A percentile compares a stretch with the other conserved stretches of the same genome.
These are phyloP conservation scores for Neofusicoccum parvum DNA, from an alignment of 2,329 filamentous ascomycete genomes.

Conservation along the genomic window DNA sequence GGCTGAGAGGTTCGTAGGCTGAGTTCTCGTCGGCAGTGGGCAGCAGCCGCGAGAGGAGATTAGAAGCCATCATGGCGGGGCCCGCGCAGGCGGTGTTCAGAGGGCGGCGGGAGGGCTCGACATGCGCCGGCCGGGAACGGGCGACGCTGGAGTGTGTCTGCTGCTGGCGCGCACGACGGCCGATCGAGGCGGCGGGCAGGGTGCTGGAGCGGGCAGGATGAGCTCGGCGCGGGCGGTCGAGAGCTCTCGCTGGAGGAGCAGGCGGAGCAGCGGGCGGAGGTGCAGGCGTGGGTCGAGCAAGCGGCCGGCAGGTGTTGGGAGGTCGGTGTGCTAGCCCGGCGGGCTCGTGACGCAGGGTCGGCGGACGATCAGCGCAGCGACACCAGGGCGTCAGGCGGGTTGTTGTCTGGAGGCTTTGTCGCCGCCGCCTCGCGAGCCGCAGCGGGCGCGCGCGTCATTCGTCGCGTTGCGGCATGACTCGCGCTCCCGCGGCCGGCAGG, in stretches of 20 bases:
- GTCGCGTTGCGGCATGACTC: slow-evolving; percentile 14
- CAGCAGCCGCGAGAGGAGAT: slow-evolving; percentile 55
- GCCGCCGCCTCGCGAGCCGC: neutral
- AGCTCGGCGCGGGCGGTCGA: neutral
- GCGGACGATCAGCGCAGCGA: neutral
- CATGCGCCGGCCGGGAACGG: neutral
- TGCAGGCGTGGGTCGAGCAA: neutral
- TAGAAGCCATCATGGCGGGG: slow-evolving; percentile 49
- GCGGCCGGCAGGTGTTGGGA: neutral
- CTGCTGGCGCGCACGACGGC: too few species aligned
- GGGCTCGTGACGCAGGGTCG: slow-evolving; percentile 2
- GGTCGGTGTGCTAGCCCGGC: neutral
- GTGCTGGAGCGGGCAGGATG: neutral
- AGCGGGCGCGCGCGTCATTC: slow-evolving; percentile 16
- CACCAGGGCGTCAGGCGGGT: slow-evolving; percentile 5
- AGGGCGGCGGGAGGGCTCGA: neutral
- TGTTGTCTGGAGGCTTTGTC: neutral
- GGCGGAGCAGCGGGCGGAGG: neutral
- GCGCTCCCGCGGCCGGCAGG: neutral
- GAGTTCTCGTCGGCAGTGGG: slow-evolving; percentile 51
- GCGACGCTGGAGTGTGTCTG: neutral
- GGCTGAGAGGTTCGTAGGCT: slow-evolving; percentile 41
- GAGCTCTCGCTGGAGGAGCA: neutral
- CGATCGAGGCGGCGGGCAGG: neutral
- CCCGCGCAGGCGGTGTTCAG: neutral